These are phyloP conservation scores for barrel medic (Medicago truncatula) DNA, from an alignment of 306 rosid genomes.

Conservation along the genomic window MtrunA17r5.0-ANR NC_053049.1:27210001-27210500, in stretches of 20 bases:
- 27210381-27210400: slow-evolving; percentile 34
- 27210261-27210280: neutral
- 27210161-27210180: neutral
- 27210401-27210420: slow-evolving; percentile 18
- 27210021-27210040: too few species aligned
- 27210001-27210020: too few species aligned
- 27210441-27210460: slow-evolving; percentile 27
- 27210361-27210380: slow-evolving; percentile 3
- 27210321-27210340: neutral
- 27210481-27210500: slow-evolving; percentile 52
- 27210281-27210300: neutral
- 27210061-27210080: too few species aligned
- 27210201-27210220: neutral
- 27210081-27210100: too few species aligned
- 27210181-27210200: neutral
- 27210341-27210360: slow-evolving; percentile 14
- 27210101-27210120: too few species aligned
- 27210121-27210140: neutral
- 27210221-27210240: neutral
- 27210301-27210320: neutral
- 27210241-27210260: neutral
- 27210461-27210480: slow-evolving; percentile 36
- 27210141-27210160: neutral
- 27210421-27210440: slow-evolving; percentile 22
- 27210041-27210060: too few species aligned